phyloP scores from a whole-genome alignment of 2,329 filamentous ascomycete species.

The Fusarium dlaminii region DNA sequence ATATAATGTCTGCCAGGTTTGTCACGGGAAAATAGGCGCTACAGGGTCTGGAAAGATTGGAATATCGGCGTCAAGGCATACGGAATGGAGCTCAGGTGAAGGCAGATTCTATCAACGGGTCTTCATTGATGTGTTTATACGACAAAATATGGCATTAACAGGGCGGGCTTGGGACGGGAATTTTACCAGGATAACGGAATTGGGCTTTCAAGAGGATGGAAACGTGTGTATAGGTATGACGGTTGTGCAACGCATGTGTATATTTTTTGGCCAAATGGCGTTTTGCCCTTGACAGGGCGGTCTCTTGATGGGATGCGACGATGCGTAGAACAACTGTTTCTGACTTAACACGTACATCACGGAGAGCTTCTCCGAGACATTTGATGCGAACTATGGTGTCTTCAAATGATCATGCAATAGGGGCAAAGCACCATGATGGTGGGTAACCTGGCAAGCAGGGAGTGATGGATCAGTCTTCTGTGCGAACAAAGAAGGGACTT shows the following conservation, averaged over 20 bases:
- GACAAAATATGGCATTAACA: conserved; percentile 13
- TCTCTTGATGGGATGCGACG: conserved; percentile 8
- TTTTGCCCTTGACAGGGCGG: conserved; percentile 23
- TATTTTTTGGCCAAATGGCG: not conserved
- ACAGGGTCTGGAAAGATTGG: conserved; percentile 21
- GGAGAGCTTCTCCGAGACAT: conserved; percentile 3
- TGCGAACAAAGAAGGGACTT: not conserved
- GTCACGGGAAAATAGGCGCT: conserved; percentile 28
- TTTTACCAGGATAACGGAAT: conserved; percentile 8
- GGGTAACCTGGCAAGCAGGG: conserved; percentile 1
- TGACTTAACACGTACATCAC: not conserved
- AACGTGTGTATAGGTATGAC: conserved; percentile 24
- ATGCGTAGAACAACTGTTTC: conserved; percentile 21
- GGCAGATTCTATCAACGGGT: not conserved
- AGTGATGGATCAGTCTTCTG: not conserved
- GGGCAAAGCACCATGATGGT: not conserved
- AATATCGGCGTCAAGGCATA: conserved; percentile 35
- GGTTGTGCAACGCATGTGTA: conserved; percentile 15
- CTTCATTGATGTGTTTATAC: conserved; percentile 12
- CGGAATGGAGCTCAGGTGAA: not conserved
- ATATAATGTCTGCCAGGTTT: conserved; percentile 28
- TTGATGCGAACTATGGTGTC: not conserved
- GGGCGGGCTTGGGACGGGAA: conserved; percentile 5
- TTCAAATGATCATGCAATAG: not conserved
- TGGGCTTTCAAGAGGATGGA: conserved; percentile 30